Conservation (phyloP, 495 filamentous ascomycete species). For the Jackrogersella minutella region DNA sequence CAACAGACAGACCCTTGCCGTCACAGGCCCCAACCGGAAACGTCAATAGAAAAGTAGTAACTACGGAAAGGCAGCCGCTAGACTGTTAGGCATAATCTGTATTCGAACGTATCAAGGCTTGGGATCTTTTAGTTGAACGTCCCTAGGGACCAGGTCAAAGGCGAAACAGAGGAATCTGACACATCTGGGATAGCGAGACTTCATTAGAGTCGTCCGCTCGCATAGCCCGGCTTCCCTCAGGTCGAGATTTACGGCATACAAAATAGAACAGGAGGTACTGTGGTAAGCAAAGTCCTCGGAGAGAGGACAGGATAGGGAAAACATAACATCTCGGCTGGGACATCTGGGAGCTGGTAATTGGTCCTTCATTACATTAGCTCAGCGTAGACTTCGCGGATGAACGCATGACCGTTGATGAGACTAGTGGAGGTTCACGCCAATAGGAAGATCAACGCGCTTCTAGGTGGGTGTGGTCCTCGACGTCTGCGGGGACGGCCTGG, state of each 20-base stretch:
- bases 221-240: conserved; percentile 9
- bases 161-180: conserved; percentile 26
- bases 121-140: conserved; percentile 7
- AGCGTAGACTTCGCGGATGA: conserved; percentile 55
- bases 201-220: conserved; percentile 9
- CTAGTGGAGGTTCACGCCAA: conserved; percentile 49
- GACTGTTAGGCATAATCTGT: conserved; percentile 30
- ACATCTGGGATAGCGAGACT: conserved; percentile 28
- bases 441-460: conserved; percentile 44
- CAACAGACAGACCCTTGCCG: conserved; percentile 52
- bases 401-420: conserved; percentile 59
- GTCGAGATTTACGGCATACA: conserved; percentile 9
- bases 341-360: conserved; percentile 51
- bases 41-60: conserved; percentile 39
- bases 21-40: conserved; percentile 47
- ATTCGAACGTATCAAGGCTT: conserved; percentile 15
- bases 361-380: conserved; percentile 53
- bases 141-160: conserved; percentile 11
- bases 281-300: conserved; percentile 38
- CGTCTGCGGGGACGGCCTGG: conserved; percentile 46
- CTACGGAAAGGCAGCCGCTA: conserved; percentile 38
- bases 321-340: conserved; percentile 55
- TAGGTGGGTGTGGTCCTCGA: conserved; percentile 49
- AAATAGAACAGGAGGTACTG: conserved; percentile 31
- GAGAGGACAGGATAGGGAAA: conserved; percentile 42